Evolutionary conservation across 345 rosid species (phyloP).

Genomic region (Pugionium dolabratum): DNA sequence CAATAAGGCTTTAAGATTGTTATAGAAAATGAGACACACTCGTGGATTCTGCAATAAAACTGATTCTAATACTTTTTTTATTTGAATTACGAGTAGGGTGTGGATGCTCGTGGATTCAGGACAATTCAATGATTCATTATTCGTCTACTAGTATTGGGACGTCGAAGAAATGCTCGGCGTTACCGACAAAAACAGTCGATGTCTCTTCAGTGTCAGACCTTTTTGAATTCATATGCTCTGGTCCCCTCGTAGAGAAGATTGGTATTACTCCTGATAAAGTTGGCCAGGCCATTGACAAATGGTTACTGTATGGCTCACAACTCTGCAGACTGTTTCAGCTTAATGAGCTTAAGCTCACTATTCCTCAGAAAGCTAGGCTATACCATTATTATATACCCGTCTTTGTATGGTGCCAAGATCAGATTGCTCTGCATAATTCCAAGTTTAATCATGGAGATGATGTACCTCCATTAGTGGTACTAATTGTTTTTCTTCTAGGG

Average conservation of each 20-base stretch:
- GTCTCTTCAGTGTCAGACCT: constrained; percentile 78
- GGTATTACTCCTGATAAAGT: constrained; percentile 62
- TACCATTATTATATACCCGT: constrained; percentile 94
- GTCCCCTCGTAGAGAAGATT: constrained; percentile 72
- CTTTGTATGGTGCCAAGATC: constrained; percentile 88
- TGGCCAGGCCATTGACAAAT: constrained; percentile 71
- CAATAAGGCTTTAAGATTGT: too few relatives aligned
- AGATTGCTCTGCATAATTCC: constrained; percentile 67
- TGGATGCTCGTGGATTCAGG: constrained; percentile 60
- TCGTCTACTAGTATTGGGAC: constrained; percentile 18
- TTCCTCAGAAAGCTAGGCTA: constrained; percentile 73
- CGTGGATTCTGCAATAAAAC: too few relatives aligned
- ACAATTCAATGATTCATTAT: constrained; percentile 42
- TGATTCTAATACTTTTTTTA: too few relatives aligned
- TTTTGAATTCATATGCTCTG: constrained; percentile 73
- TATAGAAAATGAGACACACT: neutral
- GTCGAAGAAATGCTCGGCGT: constrained; percentile 36
- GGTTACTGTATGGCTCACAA: constrained; percentile 67
- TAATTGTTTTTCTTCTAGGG: neutral
- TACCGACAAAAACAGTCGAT: constrained; percentile 58
- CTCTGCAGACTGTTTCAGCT: constrained; percentile 70
- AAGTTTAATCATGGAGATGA: constrained; percentile 70
- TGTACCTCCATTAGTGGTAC: constrained; percentile 90
- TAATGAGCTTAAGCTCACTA: constrained; percentile 64
- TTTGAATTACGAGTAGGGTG: constrained; percentile 42